Percentiles rank a stretch among this genome's conserved stretches.
phyloP scores from a whole-genome alignment of 768 basidiomycete genomes.

The Lentinula edodes region DNA sequence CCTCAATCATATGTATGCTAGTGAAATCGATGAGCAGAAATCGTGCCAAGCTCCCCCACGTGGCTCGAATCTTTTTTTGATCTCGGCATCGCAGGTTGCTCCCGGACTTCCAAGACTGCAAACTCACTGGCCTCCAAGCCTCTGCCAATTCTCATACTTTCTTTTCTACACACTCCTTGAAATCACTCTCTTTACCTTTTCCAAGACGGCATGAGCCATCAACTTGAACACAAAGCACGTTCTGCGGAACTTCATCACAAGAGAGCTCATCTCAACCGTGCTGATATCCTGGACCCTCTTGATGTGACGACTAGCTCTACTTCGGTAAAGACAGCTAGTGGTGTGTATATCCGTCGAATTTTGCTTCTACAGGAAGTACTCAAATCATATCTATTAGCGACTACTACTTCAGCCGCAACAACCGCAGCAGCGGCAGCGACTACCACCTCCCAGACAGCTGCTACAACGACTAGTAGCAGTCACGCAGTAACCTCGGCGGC shows the following conservation, averaged over 20 bases:
- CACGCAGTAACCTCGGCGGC: not conserved
- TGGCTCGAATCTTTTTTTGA: not conserved
- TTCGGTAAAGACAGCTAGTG: not conserved
- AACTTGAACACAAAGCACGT: not conserved
- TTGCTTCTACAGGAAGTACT: not conserved
- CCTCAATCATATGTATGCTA: too few species aligned
- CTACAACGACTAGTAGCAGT: not conserved
- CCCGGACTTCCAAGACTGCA: not conserved
- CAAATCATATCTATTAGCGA: not conserved
- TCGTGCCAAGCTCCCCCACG: too few species aligned
- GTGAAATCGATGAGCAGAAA: too few species aligned
- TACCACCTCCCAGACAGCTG: not conserved
- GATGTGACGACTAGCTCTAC: not conserved
- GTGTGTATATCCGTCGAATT: not conserved
- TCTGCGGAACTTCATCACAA: not conserved
- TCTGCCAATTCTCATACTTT: not conserved
- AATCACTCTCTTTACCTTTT: not conserved
- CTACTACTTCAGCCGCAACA: not conserved
- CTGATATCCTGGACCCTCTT: not conserved
- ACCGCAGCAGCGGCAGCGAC: not conserved
- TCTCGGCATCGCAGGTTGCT: not conserved
- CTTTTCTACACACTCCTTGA: not conserved
- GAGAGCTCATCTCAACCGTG: constrained; percentile 2
- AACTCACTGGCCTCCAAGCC: not conserved
- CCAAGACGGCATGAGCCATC: constrained; percentile 2